Conservation (phyloP, 2,329 filamentous ascomycete genomes). For the Aspergillus ochraceus region DNA sequence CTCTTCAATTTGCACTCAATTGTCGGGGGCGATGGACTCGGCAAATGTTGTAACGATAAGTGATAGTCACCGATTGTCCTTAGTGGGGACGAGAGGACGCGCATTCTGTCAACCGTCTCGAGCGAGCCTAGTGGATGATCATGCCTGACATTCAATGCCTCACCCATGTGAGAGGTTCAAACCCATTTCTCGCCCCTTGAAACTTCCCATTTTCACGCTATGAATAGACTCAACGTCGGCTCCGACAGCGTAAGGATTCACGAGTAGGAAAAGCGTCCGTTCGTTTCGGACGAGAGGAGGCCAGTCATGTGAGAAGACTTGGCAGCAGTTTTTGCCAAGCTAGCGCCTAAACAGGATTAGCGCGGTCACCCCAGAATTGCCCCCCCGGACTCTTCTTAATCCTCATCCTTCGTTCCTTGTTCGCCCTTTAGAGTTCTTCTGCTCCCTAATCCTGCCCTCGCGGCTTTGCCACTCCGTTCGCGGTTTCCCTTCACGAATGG, state of each 20-base stretch:
- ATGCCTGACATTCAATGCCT: not conserved
- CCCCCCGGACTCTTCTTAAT: not conserved
- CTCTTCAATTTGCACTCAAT: not conserved
- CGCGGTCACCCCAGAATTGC: not conserved
- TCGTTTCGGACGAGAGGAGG: not conserved
- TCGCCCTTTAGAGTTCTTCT: not conserved
- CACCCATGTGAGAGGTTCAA: not conserved
- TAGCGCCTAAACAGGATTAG: not conserved
- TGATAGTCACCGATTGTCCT: not conserved
- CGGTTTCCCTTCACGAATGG: not conserved
- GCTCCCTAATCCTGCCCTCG: not conserved
- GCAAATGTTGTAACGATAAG: not conserved
- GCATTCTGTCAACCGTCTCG: too few species aligned
- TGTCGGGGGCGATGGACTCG: not conserved
- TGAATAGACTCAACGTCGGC: not conserved
- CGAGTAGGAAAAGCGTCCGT: not conserved
- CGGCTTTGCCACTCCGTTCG: not conserved
- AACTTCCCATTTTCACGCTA: not conserved
- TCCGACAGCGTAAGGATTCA: too few species aligned
- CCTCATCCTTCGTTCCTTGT: not conserved
- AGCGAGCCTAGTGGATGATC: not conserved
- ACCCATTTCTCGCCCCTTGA: not conserved
- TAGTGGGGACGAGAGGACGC: not conserved
- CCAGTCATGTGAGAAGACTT: not conserved
- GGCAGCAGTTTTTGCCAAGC: not conserved